A percentile compares a stretch with the other conserved stretches of the same genome.
Evolutionary conservation across 2,329 filamentous ascomycete species (phyloP).

Genomic region (Ophiosphaerella korrae): DNA sequence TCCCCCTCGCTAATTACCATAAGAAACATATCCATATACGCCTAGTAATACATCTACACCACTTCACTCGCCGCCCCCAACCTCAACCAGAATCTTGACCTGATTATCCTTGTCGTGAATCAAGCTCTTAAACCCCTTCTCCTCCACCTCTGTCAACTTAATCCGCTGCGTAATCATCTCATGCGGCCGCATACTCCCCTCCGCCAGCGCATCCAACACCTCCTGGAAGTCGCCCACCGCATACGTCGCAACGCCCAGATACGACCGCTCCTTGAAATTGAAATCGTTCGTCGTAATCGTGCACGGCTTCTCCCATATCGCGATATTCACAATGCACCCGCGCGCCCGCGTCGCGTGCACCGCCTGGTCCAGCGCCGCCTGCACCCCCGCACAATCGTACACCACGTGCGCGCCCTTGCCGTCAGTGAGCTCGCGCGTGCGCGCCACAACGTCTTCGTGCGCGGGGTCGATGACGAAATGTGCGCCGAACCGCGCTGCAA

Average conservation of each 20-base stretch:
- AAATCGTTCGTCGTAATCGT: conserved; percentile 57
- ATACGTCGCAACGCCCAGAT: conserved; percentile 60
- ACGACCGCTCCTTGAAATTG: conserved; percentile 59
- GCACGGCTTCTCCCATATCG: conserved; percentile 61
- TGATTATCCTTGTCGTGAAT: conserved; percentile 57
- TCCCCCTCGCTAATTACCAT: too few relatives aligned
- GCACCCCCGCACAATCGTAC: conserved; percentile 61
- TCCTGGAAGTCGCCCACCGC: conserved; percentile 57
- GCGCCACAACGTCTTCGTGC: conserved; percentile 54
- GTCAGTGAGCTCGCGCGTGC: conserved; percentile 51
- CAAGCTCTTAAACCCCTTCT: conserved; percentile 54
- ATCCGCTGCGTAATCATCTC: conserved; percentile 58
- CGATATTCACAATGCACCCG: conserved; percentile 61
- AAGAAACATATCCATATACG: not conserved
- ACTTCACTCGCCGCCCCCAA: conserved; percentile 37
- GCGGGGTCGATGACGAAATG: conserved; percentile 58
- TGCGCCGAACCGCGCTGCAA: conserved; percentile 58
- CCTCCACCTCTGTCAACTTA: conserved; percentile 52
- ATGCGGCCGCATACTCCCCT: conserved; percentile 51
- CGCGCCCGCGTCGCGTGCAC: conserved; percentile 56
- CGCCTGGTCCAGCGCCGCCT: conserved; percentile 56
- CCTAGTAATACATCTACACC: not conserved
- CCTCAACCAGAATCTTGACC: conserved; percentile 55
- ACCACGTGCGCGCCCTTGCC: conserved; percentile 56
- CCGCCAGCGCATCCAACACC: conserved; percentile 51